Percentiles rank a stretch among this genome's conserved stretches.
Conservation (phyloP, 306 rosid species). For the Lathyrus oleraceus region DNA sequence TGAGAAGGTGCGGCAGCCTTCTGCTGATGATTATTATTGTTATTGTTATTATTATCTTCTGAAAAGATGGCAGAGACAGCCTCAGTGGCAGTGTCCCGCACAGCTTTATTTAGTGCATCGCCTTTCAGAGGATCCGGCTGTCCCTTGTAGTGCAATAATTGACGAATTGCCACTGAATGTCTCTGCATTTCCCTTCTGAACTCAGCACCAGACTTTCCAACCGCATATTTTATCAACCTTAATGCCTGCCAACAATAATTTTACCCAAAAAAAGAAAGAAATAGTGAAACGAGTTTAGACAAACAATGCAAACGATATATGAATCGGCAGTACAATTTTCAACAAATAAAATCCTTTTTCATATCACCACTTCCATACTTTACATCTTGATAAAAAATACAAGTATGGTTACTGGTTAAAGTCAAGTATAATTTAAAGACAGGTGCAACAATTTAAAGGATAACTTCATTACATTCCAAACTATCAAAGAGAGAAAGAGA, state of each 20-base stretch:
- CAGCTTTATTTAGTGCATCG: constrained; percentile 92
- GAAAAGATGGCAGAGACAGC: constrained; percentile 77
- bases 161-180: constrained; percentile 86
- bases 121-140: constrained; percentile 89
- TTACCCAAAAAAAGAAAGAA: neutral
- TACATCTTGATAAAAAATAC: neutral
- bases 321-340: neutral
- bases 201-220: constrained; percentile 95
- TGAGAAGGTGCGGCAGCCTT: constrained; percentile 72
- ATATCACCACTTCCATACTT: neutral
- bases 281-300: constrained; percentile 9
- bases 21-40: no score
- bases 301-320: constrained; percentile 7
- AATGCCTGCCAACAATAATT: constrained; percentile 61
- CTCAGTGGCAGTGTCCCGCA: constrained; percentile 90
- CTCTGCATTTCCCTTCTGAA: constrained; percentile 99
- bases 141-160: constrained; percentile 90
- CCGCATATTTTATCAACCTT: constrained; percentile 83
- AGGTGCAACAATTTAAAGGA: constrained; percentile 8
- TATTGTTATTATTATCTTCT: constrained; percentile 56
- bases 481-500: neutral
- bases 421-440: neutral
- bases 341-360: constrained; percentile 15
- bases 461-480: neutral
- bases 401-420: neutral